phyloP scores from a whole-genome alignment of 441 rosid genomes.

The Adansonia gregorii region DNA sequence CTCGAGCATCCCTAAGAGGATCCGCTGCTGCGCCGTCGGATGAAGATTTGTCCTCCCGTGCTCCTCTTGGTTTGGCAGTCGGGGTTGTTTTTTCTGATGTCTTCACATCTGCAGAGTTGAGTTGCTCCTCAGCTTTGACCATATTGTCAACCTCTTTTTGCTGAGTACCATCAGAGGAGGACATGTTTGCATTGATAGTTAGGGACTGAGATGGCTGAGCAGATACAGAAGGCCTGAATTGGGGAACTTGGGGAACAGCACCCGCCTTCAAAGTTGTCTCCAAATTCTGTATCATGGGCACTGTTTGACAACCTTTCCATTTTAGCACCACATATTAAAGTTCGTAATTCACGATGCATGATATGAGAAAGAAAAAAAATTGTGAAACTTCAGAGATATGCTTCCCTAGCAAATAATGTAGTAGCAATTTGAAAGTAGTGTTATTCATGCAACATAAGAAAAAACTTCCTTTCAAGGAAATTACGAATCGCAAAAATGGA shows the following conservation, averaged over 20 bases:
- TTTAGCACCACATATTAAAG: not conserved
- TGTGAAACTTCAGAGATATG: too few species aligned
- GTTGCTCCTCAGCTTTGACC: conserved; percentile 29
- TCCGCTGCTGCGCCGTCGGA: conserved; percentile 42
- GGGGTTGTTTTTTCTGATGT: conserved; percentile 26
- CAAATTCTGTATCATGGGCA: conserved; percentile 93
- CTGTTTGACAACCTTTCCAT: conserved; percentile 32
- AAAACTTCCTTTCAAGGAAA: not conserved
- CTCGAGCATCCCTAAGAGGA: conserved; percentile 72
- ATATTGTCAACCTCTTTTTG: conserved; percentile 20
- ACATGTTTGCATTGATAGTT: conserved; percentile 11
- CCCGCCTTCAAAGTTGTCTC: conserved; percentile 78
- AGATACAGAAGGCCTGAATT: conserved; percentile 54
- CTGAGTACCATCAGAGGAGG: conserved; percentile 30
- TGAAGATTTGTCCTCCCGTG: conserved; percentile 27
- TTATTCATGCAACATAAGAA: not conserved
- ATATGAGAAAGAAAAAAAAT: too few species aligned
- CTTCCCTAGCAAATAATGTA: not conserved
- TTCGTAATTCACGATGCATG: too few species aligned
- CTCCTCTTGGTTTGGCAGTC: conserved; percentile 37
- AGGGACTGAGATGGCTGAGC: conserved; percentile 37
- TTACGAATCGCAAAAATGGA: not conserved
- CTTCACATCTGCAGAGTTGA: conserved; percentile 29
- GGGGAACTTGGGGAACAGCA: conserved; percentile 87
- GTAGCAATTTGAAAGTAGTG: not conserved